Evolutionary conservation across 768 basidiomycete species (phyloP), one percentile per base, ranked within the genome.

Genomic region (Chalciporus chontae): DNA sequence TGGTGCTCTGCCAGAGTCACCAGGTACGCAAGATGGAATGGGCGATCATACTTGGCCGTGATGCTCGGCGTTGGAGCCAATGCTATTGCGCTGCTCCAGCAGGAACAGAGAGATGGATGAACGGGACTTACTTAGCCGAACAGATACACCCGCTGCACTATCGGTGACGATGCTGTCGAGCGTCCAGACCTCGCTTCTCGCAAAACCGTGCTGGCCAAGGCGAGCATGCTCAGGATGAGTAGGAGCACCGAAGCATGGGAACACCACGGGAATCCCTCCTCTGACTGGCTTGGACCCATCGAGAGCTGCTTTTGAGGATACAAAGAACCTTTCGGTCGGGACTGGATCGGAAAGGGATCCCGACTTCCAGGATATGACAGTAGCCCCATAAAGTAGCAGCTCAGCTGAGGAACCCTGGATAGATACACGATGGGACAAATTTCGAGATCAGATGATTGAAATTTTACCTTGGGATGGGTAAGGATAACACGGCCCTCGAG

Each of bases 141-240:
- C 78, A n/a, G 85, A 86, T 2, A 94, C 87, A 10, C 80, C 79
- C 29, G 78, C 76, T 3, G 78, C 79, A 46, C 85, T 80, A 58
- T 92, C 87, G 74, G 77, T 74, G 19, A 88, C 73, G 11, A 79
- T 70, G 39, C 73, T 67, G 52, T 82, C 79, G 62, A 84, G 84
- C 13, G 71, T 69, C 96, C 96, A 98, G 26, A 61, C 64, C 32
- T 80, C 77, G 54, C 75, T 91, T 37, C 96, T 75, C 5, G 91
- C 95, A 64, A 95, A 97, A 0, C 96, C 96, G 66, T 98, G 96
- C 67, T 96, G 94, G 5, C 74, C 48, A 5, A 99, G 73, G 40
- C 78, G 79, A 18, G 66, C 57, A 66, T 94, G 90, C 43, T 84
- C 88, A 23, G 76, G 78, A 66, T 84, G 86, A 15, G 76, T 77